phyloP scores from a whole-genome alignment of 2,329 filamentous ascomycete genomes.

The Curvularia sp. region DNA sequence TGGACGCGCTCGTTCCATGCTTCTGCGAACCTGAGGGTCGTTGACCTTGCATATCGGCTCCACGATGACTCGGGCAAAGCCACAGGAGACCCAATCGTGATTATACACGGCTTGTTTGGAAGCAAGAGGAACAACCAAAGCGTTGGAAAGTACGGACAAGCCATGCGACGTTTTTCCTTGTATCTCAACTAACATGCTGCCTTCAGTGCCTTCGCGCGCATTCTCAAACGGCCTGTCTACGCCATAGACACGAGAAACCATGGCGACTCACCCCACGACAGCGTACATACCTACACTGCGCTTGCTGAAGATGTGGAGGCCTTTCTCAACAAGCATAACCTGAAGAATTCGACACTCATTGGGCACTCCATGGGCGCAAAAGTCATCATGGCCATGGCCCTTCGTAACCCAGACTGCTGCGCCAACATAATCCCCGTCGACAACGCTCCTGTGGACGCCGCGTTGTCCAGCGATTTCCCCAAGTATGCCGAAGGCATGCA shows the following conservation, averaged over 20 bases:
- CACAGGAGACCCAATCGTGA: slow-evolving; percentile 73
- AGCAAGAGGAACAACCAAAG: slow-evolving; percentile 94
- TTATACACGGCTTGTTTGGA: slow-evolving; percentile 92
- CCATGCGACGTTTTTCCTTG: neutral
- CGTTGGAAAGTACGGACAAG: slow-evolving; percentile 77
- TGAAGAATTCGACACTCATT: slow-evolving; percentile 78
- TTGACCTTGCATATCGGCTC: slow-evolving; percentile 46
- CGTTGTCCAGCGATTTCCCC: slow-evolving; percentile 75
- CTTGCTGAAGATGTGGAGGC: slow-evolving; percentile 84
- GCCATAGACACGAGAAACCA: slow-evolving; percentile 91
- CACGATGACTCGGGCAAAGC: slow-evolving; percentile 47
- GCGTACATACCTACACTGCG: slow-evolving; percentile 76
- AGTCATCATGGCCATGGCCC: slow-evolving; percentile 84
- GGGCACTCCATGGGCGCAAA: slow-evolving; percentile 98
- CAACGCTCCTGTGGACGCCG: slow-evolving; percentile 86
- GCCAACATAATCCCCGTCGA: slow-evolving; percentile 82
- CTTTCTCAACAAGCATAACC: slow-evolving; percentile 75
- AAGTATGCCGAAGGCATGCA: slow-evolving; percentile 86
- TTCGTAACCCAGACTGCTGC: slow-evolving; percentile 72
- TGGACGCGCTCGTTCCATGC: slow-evolving; percentile 42
- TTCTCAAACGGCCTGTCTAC: slow-evolving; percentile 81
- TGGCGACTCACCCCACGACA: slow-evolving; percentile 82
- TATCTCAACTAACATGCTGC: neutral
- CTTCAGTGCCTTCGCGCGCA: slow-evolving; percentile 75
- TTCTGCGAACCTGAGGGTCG: slow-evolving; percentile 26